Evolutionary conservation across 2,329 filamentous ascomycete genomes (phyloP).

Genomic region (Fusarium sp.): DNA sequence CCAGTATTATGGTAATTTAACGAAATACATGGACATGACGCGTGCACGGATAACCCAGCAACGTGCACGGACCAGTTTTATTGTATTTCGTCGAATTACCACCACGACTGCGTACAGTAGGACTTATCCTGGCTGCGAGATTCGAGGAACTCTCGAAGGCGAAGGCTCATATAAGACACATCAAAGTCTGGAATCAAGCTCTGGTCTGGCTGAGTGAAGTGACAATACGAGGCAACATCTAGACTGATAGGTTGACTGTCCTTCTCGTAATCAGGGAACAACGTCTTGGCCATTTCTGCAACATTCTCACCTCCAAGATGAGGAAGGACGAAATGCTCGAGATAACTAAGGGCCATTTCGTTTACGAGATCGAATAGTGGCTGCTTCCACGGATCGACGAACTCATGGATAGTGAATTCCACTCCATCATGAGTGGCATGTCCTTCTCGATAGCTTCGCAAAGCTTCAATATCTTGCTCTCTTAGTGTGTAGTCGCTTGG

Average conservation of each 20-base stretch:
- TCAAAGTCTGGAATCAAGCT: background rate
- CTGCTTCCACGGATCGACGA: background rate
- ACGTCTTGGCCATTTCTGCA: background rate
- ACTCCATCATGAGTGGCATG: rapidly evolving
- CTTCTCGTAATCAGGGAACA: background rate
- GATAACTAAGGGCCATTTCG: background rate
- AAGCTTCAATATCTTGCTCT: background rate
- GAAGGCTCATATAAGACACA: background rate
- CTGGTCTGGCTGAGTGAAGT: background rate
- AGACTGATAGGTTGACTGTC: background rate
- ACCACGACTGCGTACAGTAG: no score
- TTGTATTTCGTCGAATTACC: no score
- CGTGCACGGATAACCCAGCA: no score
- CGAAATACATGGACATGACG: no score
- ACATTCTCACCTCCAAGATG: background rate
- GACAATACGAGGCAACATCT: background rate
- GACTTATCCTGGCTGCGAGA: no score
- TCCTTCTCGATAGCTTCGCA: background rate
- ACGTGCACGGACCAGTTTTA: no score
- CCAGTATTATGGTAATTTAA: no score
- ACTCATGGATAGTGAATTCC: background rate
- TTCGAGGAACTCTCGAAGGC: no score
- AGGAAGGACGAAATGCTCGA: background rate
- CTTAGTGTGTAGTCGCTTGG: background rate
- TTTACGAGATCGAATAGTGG: background rate